These are phyloP conservation scores for Phytophthora cactorum DNA, from an alignment of 352 stramenopile genomes.

Conservation along the genomic window DNA sequence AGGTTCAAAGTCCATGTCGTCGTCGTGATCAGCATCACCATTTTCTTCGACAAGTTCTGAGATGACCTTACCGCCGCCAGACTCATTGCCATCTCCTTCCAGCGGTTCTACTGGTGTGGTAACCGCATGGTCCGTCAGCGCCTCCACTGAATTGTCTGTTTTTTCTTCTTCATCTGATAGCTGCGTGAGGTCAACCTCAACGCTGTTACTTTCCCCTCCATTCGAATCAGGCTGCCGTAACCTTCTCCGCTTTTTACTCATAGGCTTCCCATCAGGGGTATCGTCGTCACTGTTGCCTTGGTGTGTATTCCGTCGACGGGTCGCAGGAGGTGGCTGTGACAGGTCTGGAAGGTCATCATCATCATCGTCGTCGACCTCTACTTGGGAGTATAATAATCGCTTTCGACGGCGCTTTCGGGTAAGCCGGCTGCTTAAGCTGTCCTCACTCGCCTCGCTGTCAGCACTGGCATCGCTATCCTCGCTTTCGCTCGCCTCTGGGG, in stretches of 20 bases:
- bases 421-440: conserved; percentile 8
- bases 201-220: conserved; percentile 7
- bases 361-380: conserved; percentile 49
- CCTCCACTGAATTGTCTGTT: background rate
- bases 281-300: conserved; percentile 14
- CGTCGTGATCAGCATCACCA: conserved; percentile 18
- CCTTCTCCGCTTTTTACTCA: conserved; percentile 33
- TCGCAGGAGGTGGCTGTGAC: conserved; percentile 23
- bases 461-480: conserved; percentile 23
- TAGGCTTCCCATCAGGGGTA: background rate
- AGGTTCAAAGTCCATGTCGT: conserved; percentile 27
- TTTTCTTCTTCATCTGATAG: conserved; percentile 22
- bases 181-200: conserved; percentile 33
- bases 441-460: conserved; percentile 16
- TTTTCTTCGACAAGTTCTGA: conserved; percentile 22
- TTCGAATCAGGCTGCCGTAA: conserved; percentile 21
- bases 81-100: background rate
- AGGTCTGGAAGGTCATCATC: conserved; percentile 53
- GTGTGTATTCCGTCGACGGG: conserved; percentile 5
- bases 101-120: background rate
- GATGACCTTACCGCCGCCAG: background rate
- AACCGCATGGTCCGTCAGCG: background rate
- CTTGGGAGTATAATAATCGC: conserved; percentile 56
- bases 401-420: conserved; percentile 42
- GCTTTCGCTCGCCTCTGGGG: conserved; percentile 26